Percentiles rank a stretch among this genome's conserved stretches.
Evolutionary conservation across 2,329 filamentous ascomycete species (phyloP).

Genomic region (Aspergillus sp.): DNA sequence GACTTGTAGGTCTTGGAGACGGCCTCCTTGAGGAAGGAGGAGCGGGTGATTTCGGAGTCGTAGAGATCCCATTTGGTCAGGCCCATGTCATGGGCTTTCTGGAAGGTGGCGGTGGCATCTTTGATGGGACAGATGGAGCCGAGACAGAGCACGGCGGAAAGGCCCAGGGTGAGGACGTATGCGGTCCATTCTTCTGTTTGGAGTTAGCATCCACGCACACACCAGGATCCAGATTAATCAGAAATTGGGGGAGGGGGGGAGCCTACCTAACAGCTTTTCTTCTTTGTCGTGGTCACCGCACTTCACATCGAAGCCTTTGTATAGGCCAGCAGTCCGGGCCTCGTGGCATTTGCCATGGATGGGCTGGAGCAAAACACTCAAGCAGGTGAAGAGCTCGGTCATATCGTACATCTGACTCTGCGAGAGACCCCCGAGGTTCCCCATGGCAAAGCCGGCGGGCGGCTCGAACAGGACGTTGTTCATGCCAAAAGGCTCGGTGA

Average conservation of each 20-base stretch:
- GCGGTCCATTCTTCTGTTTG: constrained; percentile 52
- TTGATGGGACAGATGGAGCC: constrained; percentile 34
- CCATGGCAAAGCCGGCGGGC: constrained; percentile 50
- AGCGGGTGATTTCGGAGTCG: constrained; percentile 39
- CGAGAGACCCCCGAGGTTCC: constrained; percentile 48
- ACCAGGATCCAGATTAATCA: not conserved
- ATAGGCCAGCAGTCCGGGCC: constrained; percentile 50
- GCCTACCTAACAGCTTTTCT: constrained; percentile 45
- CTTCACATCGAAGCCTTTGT: constrained; percentile 46
- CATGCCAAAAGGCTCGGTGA: constrained; percentile 44
- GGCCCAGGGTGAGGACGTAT: constrained; percentile 53
- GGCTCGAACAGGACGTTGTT: constrained; percentile 48
- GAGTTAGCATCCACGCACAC: constrained; percentile 9
- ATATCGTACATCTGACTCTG: constrained; percentile 55
- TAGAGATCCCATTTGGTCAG: constrained; percentile 50
- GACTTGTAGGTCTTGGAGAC: constrained; percentile 52
- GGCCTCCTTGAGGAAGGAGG: constrained; percentile 53
- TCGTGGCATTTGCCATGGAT: constrained; percentile 48
- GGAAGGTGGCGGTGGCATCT: constrained; percentile 40
- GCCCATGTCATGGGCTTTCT: constrained; percentile 46
- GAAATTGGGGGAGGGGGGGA: not conserved
- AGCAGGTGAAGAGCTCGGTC: constrained; percentile 56
- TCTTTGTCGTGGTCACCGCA: constrained; percentile 35
- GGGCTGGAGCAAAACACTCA: constrained; percentile 48
- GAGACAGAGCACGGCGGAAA: constrained; percentile 47